Conservation (phyloP, 2,329 filamentous ascomycete species). For the Geosmithia putterillii region DNA sequence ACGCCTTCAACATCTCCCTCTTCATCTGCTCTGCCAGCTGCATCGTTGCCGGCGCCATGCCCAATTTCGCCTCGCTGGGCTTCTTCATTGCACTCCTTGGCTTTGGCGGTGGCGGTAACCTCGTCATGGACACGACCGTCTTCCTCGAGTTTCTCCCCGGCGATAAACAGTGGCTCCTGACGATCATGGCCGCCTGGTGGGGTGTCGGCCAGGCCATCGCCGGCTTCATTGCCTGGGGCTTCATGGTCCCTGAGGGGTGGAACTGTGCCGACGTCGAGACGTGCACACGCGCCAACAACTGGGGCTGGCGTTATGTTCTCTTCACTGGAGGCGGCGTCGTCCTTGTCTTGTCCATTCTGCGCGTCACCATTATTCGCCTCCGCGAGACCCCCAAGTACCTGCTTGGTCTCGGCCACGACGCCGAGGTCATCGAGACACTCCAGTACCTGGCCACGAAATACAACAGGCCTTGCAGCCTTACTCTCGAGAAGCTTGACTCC, state of each 20-base stretch:
- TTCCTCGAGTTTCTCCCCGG: slow-evolving; percentile 38
- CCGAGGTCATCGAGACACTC: slow-evolving; percentile 34
- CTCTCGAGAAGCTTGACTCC: slow-evolving; percentile 29
- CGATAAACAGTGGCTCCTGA: slow-evolving; percentile 33
- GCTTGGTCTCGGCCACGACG: slow-evolving; percentile 30
- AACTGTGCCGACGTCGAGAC: slow-evolving; percentile 27
- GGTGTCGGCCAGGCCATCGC: slow-evolving; percentile 36
- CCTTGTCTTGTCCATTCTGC: slow-evolving; percentile 28
- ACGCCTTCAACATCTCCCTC: slow-evolving; percentile 56
- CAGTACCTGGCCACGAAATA: slow-evolving; percentile 35
- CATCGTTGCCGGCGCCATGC: slow-evolving; percentile 53
- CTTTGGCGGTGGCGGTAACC: slow-evolving; percentile 45
- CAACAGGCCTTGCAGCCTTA: slow-evolving; percentile 24
- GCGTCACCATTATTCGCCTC: slow-evolving; percentile 31
- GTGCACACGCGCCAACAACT: slow-evolving; percentile 31
- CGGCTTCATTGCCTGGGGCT: slow-evolving; percentile 30
- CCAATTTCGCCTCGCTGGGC: slow-evolving; percentile 53
- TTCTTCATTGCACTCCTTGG: slow-evolving; percentile 50
- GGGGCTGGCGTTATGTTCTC: slow-evolving; percentile 36
- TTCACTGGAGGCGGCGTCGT: slow-evolving; percentile 32
- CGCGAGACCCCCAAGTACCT: slow-evolving; percentile 37
- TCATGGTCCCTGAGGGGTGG: slow-evolving; percentile 34
- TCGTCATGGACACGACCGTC: slow-evolving; percentile 37
- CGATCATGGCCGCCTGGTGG: slow-evolving; percentile 34
- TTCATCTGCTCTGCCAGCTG: slow-evolving; percentile 45